Conservation (phyloP, 208 protist species). For the Leishmania aethiopica region DNA sequence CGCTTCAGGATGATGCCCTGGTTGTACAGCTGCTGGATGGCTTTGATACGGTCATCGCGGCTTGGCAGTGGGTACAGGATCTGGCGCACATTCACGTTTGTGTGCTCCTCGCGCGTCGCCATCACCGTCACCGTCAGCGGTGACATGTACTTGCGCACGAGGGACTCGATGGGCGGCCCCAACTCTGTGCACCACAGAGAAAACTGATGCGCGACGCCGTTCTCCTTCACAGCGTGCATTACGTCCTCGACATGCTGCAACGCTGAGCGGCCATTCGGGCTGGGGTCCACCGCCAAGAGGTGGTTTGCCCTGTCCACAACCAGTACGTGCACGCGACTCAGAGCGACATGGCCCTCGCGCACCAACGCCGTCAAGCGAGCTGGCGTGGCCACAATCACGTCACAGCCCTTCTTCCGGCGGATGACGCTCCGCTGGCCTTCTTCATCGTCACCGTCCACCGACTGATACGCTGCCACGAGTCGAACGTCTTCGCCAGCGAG, state of each 20-base stretch:
- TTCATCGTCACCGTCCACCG: slow-evolving; percentile 35
- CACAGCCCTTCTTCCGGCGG: slow-evolving; percentile 79
- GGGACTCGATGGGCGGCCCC: slow-evolving; percentile 52
- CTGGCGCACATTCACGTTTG: slow-evolving; percentile 61
- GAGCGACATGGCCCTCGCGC: slow-evolving; percentile 46
- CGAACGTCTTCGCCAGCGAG: slow-evolving; percentile 68
- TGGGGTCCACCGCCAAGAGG: slow-evolving; percentile 89
- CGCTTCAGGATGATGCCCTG: slow-evolving; percentile 60
- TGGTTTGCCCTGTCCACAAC: slow-evolving; percentile 96
- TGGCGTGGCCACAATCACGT: slow-evolving; percentile 92
- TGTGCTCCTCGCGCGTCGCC: slow-evolving; percentile 64
- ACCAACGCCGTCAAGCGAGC: slow-evolving; percentile 67
- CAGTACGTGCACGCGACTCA: slow-evolving; percentile 85
- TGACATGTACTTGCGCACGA: slow-evolving; percentile 78
- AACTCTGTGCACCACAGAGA: slow-evolving; percentile 92
- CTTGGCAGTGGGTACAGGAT: slow-evolving; percentile 54
- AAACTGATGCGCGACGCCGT: slow-evolving; percentile 81
- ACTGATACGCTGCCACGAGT: slow-evolving; percentile 31
- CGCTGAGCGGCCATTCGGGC: slow-evolving; percentile 33
- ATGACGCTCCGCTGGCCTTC: slow-evolving; percentile 73
- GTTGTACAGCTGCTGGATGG: slow-evolving; percentile 68
- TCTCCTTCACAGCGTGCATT: slow-evolving; percentile 54
- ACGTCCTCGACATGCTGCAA: slow-evolving; percentile 84
- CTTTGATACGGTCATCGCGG: slow-evolving; percentile 47
- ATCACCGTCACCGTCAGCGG: slow-evolving; percentile 69